Base-by-base conservation (phyloP, 2,329 filamentous ascomycete species). In the Fusarium sp. region DNA sequence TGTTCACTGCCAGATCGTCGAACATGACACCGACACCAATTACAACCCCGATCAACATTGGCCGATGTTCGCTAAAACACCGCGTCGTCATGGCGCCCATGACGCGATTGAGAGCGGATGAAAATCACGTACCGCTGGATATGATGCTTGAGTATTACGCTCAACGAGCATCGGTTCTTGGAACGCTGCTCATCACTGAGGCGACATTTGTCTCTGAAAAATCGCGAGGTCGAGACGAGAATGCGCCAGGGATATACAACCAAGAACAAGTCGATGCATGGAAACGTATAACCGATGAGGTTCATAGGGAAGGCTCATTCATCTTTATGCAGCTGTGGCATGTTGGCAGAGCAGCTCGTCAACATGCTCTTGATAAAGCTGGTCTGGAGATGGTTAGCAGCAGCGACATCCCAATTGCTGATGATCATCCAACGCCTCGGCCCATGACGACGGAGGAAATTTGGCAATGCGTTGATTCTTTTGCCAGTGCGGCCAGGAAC, bases 291-390 rank as follows among this genome's bases (percentile, higher is more conserved):
- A 56, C 56, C 4, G 31, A 51, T 2, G 13, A 41, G 1, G 58
- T 70, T n/a, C 67, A 67, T 10, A 37, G 16, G 1, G 45, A 65
- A 20, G 56, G 53, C 4, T 70, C 62, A 0, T 57, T 40, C 3
- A 57, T 68, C 16, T 70, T 38, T 4, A 51, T 59, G 31, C 67
- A 70, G n/a, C 49, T 70, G 7, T 70, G 59, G 63, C 56, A 50
- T 4, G 64, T 56, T 1, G 59, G 67, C 0, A 50, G 67, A 18
- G 59, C 67, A 26, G 67, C 55, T 8, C 38, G 53, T 2, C 44
- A 59, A 6, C 15, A 50, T 1, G 67, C 44, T 3, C 10, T 57
- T 5, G 49, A 62, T 2, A 57, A 33, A 8, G 58, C 30, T 10
- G 66, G 44, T 2, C 8, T 57, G 10, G 41, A 46, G 15, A 65